A percentile compares a stretch with the other conserved stretches of the same genome.
Conservation (phyloP, 1,284 basidiomycete genomes). For the Leccinum pachyderme region DNA sequence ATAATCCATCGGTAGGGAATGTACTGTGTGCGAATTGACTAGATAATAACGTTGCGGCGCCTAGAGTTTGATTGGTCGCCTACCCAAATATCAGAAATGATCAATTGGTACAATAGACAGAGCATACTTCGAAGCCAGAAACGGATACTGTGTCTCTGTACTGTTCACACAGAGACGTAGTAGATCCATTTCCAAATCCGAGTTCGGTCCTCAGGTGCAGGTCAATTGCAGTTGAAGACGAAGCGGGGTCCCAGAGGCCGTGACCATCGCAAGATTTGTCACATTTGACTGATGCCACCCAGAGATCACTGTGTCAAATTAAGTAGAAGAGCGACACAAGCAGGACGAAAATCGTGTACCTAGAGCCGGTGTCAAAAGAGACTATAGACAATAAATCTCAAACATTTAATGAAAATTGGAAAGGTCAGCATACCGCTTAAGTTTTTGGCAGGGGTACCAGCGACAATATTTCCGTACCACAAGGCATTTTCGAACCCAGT, state of each 20-base stretch:
- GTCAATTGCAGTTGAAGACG: constrained; percentile 38
- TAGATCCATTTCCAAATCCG: constrained; percentile 51
- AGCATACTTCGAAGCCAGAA: constrained; percentile 12
- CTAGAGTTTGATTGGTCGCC: constrained; percentile 31
- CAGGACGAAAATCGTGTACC: constrained; percentile 7
- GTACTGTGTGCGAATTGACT: constrained; percentile 10
- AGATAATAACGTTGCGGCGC: constrained; percentile 29
- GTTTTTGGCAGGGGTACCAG: constrained; percentile 33
- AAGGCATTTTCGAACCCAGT: constrained; percentile 19
- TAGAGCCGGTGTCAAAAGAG: constrained; percentile 38
- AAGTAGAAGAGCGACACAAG: background rate
- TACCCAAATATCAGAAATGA: background rate
- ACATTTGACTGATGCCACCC: constrained; percentile 21
- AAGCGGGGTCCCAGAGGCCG: constrained; percentile 31
- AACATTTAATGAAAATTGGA: too few relatives aligned
- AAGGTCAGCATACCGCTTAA: constrained; percentile 13
- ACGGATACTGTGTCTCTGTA: constrained; percentile 50
- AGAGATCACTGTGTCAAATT: constrained; percentile 14
- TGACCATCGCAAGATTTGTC: constrained; percentile 31
- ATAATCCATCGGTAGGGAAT: constrained; percentile 32
- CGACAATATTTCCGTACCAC: constrained; percentile 33
- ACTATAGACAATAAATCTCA: constrained; percentile 15
- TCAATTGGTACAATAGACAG: background rate
- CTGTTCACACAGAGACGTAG: constrained; percentile 48
- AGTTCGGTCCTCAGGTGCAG: constrained; percentile 41